Evolutionary conservation across 768 basidiomycete genomes (phyloP).

Genomic region (Trametes cingulata): DNA sequence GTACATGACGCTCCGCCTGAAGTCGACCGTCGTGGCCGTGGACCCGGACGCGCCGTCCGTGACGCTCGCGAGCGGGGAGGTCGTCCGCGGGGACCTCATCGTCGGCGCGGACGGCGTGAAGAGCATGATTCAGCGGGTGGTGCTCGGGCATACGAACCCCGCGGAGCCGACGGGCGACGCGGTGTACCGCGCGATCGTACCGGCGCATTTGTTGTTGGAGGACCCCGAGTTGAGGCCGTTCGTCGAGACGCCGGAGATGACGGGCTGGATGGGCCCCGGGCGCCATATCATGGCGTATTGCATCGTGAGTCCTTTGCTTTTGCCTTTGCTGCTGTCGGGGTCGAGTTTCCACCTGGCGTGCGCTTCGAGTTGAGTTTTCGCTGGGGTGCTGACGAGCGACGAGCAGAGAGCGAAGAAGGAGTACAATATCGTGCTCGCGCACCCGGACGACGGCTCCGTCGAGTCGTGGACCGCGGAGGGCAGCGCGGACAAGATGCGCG

Average conservation of each 20-base stretch:
- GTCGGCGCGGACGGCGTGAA: slow-evolving; percentile 47
- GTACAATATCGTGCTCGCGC: slow-evolving; percentile 40
- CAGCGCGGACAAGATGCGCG: slow-evolving; percentile 45
- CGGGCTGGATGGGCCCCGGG: slow-evolving; percentile 59
- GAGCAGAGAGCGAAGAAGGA: slow-evolving; percentile 37
- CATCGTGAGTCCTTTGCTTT: slow-evolving; percentile 39
- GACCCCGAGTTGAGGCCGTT: slow-evolving; percentile 55
- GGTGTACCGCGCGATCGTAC: slow-evolving; percentile 58
- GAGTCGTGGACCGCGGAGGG: slow-evolving; percentile 46
- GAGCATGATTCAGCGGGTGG: slow-evolving; percentile 49
- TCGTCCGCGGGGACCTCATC: slow-evolving; percentile 38
- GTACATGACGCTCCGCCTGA: slow-evolving; percentile 35
- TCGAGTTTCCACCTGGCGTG: no score
- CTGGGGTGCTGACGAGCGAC: no score
- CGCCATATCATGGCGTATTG: slow-evolving; percentile 47
- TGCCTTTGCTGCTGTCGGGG: no score
- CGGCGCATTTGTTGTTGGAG: slow-evolving; percentile 43
- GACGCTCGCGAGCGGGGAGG: slow-evolving; percentile 38
- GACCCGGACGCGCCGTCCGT: slow-evolving; percentile 37
- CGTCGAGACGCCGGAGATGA: slow-evolving; percentile 53
- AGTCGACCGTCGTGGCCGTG: slow-evolving; percentile 33
- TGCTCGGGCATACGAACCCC: slow-evolving; percentile 47
- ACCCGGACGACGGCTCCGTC: slow-evolving; percentile 41
- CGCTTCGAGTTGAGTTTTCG: no score
- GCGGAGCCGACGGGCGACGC: slow-evolving; percentile 59